Conservation (phyloP, 2,329 filamentous ascomycete species). For the Ophiostoma novo-ulmi region DNA sequence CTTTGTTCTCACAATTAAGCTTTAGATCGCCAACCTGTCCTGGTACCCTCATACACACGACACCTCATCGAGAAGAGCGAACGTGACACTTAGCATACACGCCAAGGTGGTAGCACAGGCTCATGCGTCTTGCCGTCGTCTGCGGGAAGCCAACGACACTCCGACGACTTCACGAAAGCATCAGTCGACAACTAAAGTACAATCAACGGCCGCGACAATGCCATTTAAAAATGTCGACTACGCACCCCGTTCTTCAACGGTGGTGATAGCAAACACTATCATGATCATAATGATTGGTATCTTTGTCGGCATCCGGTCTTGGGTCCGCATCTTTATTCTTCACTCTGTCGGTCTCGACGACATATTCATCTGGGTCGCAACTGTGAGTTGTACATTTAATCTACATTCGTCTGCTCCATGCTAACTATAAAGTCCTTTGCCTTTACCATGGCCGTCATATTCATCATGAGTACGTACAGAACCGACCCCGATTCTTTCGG, state of each 20-base stretch:
- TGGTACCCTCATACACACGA: not conserved
- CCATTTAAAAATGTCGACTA: not conserved
- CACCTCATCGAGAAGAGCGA: not conserved
- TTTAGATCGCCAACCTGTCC: not conserved
- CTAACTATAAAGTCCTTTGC: not conserved
- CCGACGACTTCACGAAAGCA: not conserved
- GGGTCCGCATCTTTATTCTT: slow-evolving; percentile 11
- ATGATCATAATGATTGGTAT: slow-evolving; percentile 7
- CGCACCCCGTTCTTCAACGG: not conserved
- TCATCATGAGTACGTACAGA: not conserved
- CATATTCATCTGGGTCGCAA: slow-evolving; percentile 11
- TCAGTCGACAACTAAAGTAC: too few relatives aligned
- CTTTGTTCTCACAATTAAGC: not conserved
- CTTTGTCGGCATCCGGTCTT: slow-evolving; percentile 16
- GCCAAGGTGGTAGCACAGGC: not conserved
- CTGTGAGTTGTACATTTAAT: not conserved
- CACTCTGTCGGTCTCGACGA: slow-evolving; percentile 14
- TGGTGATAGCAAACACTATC: slow-evolving; percentile 1
- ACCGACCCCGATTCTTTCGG: not conserved
- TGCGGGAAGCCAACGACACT: not conserved
- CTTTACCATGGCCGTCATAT: not conserved
- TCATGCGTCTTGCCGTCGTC: not conserved
- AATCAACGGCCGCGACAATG: not conserved
- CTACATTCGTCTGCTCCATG: not conserved
- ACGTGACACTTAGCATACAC: not conserved